phyloP scores from a whole-genome alignment of 1,139 yeast species.

The Candida sp. region DNA sequence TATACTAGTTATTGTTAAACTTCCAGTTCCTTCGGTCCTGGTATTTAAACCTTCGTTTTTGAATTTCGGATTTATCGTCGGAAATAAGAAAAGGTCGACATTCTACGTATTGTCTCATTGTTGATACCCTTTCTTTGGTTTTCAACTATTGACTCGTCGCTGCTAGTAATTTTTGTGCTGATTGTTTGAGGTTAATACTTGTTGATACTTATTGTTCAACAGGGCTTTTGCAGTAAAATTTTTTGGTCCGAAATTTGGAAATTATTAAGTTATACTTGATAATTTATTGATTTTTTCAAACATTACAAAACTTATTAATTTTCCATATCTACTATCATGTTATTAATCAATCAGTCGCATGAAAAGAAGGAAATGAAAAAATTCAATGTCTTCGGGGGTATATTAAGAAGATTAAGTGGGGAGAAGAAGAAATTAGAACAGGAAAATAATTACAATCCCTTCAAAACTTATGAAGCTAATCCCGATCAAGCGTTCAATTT shows the following conservation, averaged over 20 bases:
- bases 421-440: background rate
- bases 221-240: too few species aligned
- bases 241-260: too few species aligned
- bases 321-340: background rate
- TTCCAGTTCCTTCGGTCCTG: background rate
- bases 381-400: background rate
- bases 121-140: background rate
- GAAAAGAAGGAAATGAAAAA: background rate
- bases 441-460: background rate
- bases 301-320: background rate
- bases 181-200: background rate
- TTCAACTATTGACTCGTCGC: background rate
- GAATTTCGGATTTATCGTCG: background rate
- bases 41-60: background rate
- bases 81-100: background rate
- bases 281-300: background rate
- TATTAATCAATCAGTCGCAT: background rate
- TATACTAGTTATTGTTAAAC: background rate
- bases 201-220: background rate
- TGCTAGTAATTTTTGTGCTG: background rate
- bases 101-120: background rate
- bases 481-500: background rate
- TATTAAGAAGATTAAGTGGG: slow-evolving; percentile 1
- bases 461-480: background rate
- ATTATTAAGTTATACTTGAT: background rate